Percentiles rank a stretch among this genome's conserved stretches.
These are phyloP conservation scores for Ilex asprella DNA, from an alignment of 257 asterid species.

Conservation along the genomic window DNA sequence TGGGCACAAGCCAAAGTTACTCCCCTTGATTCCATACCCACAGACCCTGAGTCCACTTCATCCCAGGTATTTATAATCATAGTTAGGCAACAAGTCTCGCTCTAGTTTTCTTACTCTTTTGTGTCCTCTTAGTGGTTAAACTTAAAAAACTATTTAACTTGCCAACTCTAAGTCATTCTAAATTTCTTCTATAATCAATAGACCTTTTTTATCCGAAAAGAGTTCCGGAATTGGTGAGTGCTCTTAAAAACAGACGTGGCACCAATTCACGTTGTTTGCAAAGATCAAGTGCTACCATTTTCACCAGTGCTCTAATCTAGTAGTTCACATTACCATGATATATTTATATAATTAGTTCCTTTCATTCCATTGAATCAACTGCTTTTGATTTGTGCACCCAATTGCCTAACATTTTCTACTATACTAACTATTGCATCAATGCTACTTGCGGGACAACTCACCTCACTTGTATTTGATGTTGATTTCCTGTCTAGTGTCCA, in stretches of 20 bases:
- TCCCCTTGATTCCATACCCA: constrained; percentile 14
- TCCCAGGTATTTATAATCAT: constrained; percentile 29
- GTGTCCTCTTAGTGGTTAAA: background rate
- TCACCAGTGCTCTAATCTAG: too few relatives aligned
- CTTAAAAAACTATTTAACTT: background rate
- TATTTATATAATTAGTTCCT: background rate
- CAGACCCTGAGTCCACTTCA: constrained; percentile 23
- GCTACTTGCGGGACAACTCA: too few relatives aligned
- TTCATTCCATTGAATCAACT: too few relatives aligned
- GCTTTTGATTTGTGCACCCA: too few relatives aligned
- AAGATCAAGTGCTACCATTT: background rate
- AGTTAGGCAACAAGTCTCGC: constrained; percentile 4
- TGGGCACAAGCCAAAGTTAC: constrained; percentile 53
- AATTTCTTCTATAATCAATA: too few relatives aligned
- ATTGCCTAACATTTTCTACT: too few relatives aligned
- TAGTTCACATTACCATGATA: too few relatives aligned
- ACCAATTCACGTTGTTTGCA: background rate
- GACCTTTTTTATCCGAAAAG: background rate
- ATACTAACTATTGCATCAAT: too few relatives aligned
- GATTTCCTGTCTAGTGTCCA: background rate
- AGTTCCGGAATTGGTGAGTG: background rate
- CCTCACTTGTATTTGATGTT: too few relatives aligned
- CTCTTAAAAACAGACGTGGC: background rate
- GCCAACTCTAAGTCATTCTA: too few relatives aligned
- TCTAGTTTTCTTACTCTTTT: constrained; percentile 1